These are phyloP conservation scores for Colletotrichum sp. DNA, from an alignment of 2,329 filamentous ascomycete genomes.

Conservation along the genomic window DNA sequence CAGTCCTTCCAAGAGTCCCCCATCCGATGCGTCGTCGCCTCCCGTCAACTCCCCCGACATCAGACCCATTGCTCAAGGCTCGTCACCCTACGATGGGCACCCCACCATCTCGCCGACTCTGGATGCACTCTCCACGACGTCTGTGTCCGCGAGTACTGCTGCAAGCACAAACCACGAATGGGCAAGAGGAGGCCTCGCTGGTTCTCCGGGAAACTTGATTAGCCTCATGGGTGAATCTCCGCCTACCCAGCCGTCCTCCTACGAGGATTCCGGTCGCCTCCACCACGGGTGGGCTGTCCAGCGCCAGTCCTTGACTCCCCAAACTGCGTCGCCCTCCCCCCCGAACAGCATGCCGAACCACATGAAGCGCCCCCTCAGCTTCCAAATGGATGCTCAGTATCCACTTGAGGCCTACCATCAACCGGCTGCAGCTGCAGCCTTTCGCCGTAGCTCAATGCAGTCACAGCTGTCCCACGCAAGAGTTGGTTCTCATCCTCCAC, in stretches of 20 bases:
- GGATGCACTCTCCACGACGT: constrained; percentile 52
- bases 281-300: constrained; percentile 52
- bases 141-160: constrained; percentile 52
- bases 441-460: constrained; percentile 54
- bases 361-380: constrained; percentile 41
- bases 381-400: constrained; percentile 54
- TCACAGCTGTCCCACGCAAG: constrained; percentile 54
- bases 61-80: constrained; percentile 37
- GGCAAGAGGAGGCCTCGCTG: constrained; percentile 46
- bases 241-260: constrained; percentile 56
- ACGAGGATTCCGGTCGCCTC: constrained; percentile 49
- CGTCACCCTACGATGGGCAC: constrained; percentile 45
- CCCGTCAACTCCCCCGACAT: constrained; percentile 53
- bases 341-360: constrained; percentile 26
- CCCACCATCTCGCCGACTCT: constrained; percentile 49
- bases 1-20: constrained; percentile 34
- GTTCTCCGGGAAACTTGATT: constrained; percentile 59
- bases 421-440: constrained; percentile 34
- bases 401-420: constrained; percentile 44
- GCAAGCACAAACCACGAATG: constrained; percentile 53
- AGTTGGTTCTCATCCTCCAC: constrained; percentile 59
- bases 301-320: constrained; percentile 47
- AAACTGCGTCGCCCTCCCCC: constrained; percentile 46
- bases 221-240: constrained; percentile 56
- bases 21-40: constrained; percentile 34